Base-by-base conservation (phyloP, 306 rosid species). In the Gillenia trifoliata region DNA sequence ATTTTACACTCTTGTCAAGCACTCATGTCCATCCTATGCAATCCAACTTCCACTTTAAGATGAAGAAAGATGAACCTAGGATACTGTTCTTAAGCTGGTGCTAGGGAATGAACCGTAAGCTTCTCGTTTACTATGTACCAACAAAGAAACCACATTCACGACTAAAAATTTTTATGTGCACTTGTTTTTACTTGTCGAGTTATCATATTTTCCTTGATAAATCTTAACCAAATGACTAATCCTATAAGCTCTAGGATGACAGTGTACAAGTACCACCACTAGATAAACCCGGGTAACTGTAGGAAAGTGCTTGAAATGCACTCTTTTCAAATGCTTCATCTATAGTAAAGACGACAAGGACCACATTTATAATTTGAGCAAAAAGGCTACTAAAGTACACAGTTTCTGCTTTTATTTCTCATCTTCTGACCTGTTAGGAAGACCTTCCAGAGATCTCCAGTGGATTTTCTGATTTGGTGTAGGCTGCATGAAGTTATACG, bases 371-470 rank as follows among this genome's bases (percentile, higher is more conserved):
- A 76, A 59, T 52, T 68, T 13, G 40, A 68, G 47, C 61, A 68
- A 30, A 79, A 78, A 45, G 49, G 66, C 9, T 64, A 66, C n/a
- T 54, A 75, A 59, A 72, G 78, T 56, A 68, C 7, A 50, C 66
- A 60, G 61, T 52, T 65, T 68, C 57, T 62, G 11, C 61, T 45
- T 40, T 64, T 38, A 41, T 54, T 16, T 34, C 66, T 64, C 64
- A 2, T 41, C 62, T 68, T 30, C n/a, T 59, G 82, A 91, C 97
- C 96, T 90, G 93, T 92, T 94, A 17, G 93, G 92, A 78, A 95
- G 98, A 82, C 98, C 99, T 80, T 92, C 97, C 83, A 90, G 76
- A 43, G 99, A 90, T 80, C 96, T 88, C 98, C 99, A 92, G 78
- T 92, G 98, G 68, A 95, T 92, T 81, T 92, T 95, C 85, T 95